Conservation (phyloP, 805 yeast genomes). For the Kurtzmaniella cleridarum region DNA sequence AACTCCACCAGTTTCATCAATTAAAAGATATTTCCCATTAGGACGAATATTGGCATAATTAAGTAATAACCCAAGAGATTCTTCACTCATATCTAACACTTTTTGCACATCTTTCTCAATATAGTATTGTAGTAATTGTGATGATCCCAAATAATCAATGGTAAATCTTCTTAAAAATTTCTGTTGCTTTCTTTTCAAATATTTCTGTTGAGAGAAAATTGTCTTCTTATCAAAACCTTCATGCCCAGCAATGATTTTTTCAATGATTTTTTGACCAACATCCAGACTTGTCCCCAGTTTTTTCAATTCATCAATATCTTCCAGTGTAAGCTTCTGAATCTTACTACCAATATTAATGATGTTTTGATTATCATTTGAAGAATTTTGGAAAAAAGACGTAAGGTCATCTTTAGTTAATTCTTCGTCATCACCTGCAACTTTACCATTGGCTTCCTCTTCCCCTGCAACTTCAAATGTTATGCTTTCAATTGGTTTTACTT, state of each 20-base stretch:
- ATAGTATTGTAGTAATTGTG: constrained; percentile 67
- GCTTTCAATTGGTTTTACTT: constrained; percentile 45
- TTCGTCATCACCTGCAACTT: constrained; percentile 10
- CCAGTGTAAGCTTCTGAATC: constrained; percentile 67
- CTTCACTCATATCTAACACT: constrained; percentile 79
- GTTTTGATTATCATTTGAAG: constrained; percentile 61
- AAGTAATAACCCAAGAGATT: constrained; percentile 72
- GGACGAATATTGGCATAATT: constrained; percentile 79
- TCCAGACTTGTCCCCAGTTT: constrained; percentile 56
- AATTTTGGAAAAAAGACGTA: constrained; percentile 32
- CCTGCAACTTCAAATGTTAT: constrained; percentile 26
- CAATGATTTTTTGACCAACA: constrained; percentile 73
- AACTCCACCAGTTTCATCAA: constrained; percentile 96
- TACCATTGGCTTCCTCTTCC: constrained; percentile 22
- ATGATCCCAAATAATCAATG: constrained; percentile 67
- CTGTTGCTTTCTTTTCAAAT: constrained; percentile 83
- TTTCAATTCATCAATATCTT: constrained; percentile 83
- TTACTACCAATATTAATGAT: constrained; percentile 61
- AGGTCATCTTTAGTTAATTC: constrained; percentile 36
- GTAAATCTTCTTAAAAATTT: constrained; percentile 85
- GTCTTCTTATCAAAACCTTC: constrained; percentile 86
- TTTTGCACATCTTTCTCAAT: constrained; percentile 69
- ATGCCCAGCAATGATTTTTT: constrained; percentile 77
- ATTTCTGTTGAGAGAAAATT: constrained; percentile 84
- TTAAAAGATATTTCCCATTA: constrained; percentile 81